Base-by-base conservation (phyloP, 768 basidiomycete species). In the Phanerodontia chrysosporium region DNA sequence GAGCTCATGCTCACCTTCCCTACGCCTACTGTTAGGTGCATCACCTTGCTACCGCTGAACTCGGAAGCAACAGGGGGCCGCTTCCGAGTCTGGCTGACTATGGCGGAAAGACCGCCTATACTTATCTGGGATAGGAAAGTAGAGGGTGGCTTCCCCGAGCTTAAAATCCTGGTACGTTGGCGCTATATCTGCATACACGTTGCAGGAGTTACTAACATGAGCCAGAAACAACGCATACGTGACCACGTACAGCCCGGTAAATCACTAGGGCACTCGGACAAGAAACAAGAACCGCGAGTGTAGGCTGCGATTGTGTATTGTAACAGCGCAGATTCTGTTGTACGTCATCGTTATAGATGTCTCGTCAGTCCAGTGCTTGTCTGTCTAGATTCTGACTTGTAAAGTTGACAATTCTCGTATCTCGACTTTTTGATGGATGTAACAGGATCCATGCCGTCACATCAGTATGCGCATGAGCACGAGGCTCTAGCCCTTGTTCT, bases 1-100 rank as follows among this genome's bases (percentile, higher is more conserved):
- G 95, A 97, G 65, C 79, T 98, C 16, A 82, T 95, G 65, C 73
- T 96, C 35, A 97, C 95, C 0, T 98, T 98, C 72, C 89, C 93
- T 12, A 83, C 91, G 27, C 93, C 93, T 0, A 68, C 74, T 0
- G 73, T 97, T 56, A 78, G 77, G 48, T 78, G 80, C 46, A 84
- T 95, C 55, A 81, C 85, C 12, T 74, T 96, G 46, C 71, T 90
- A 21, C 94, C 95, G 21, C 76, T 86, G 55, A 90, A 85, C 66
- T 69, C 83, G 21, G 87, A 90, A 18, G 94, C 95, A 58, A 90
- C 94, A 16, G 88, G 86, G 24, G 95, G 95, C 44, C 80, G 94
- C 45, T 98, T 98, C 72, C 84, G 95, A 21, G 85, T 97, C 24
- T 98, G 95, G 95, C 72, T 97, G 35, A 80, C 76, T 22, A 64